Percentiles rank a stretch among this genome's conserved stretches.
phyloP scores from a whole-genome alignment of 2,329 filamentous ascomycete species.

The Sordariomycetes sp. region DNA sequence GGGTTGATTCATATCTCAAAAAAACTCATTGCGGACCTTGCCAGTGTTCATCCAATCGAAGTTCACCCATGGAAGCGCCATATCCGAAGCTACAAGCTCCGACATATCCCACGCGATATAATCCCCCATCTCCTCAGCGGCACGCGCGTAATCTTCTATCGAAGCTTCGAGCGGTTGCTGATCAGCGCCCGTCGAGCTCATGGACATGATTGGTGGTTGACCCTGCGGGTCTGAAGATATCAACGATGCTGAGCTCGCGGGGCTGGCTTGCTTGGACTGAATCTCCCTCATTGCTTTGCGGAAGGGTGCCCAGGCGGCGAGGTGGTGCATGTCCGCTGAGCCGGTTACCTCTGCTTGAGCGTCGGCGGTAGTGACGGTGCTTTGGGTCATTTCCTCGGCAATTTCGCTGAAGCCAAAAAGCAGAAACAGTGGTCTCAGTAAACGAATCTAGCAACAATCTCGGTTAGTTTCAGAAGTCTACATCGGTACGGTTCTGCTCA shows the following conservation, averaged over 20 bases:
- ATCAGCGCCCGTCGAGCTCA: too few species aligned
- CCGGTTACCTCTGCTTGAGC: conserved; percentile 9
- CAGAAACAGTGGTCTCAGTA: conserved; percentile 10
- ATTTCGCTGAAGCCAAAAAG: conserved; percentile 12
- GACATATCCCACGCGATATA: not conserved
- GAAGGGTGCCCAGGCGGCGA: conserved; percentile 10
- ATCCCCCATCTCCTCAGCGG: not conserved
- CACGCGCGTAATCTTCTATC: not conserved
- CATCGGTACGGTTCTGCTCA: too few species aligned
- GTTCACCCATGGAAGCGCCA: too few species aligned
- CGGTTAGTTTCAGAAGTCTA: not conserved
- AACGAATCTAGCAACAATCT: conserved; percentile 6
- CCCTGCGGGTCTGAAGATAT: conserved; percentile 6
- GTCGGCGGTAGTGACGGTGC: not conserved
- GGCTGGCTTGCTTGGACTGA: conserved; percentile 6
- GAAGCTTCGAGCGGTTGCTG: too few species aligned
- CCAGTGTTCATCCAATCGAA: conserved; percentile 4
- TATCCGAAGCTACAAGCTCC: too few species aligned
- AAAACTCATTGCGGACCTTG: not conserved
- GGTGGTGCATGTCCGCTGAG: conserved; percentile 10
- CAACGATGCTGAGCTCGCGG: conserved; percentile 5
- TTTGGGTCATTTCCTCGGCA: conserved; percentile 7
- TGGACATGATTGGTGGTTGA: conserved; percentile 2
- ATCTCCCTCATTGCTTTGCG: conserved; percentile 9
- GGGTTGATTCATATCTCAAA: not conserved